phyloP scores from a whole-genome alignment of 2,329 filamentous ascomycete species.

The Cercospora citrullina region DNA sequence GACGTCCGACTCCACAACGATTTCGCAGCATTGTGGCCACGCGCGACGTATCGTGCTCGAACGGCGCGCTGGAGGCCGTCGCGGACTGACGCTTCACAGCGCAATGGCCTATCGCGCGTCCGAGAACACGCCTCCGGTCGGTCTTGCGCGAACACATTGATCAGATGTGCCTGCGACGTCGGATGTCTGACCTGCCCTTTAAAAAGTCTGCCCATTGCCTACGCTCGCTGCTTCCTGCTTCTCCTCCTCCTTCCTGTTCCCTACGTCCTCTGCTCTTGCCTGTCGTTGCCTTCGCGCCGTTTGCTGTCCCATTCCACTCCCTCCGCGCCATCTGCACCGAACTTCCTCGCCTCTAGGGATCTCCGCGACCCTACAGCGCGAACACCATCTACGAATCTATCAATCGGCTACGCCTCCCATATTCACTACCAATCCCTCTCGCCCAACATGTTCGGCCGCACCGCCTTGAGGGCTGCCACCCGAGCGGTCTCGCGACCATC shows the following conservation, averaged over 20 bases:
- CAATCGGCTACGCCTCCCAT: background rate
- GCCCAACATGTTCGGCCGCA: conserved; percentile 28
- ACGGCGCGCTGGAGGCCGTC: conserved; percentile 1
- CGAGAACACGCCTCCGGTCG: background rate
- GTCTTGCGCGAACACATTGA: background rate
- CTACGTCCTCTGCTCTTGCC: background rate
- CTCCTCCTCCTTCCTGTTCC: background rate
- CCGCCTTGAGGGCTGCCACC: conserved; percentile 21
- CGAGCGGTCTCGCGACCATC: conserved; percentile 21
- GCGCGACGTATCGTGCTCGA: background rate
- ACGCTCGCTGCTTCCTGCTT: background rate
- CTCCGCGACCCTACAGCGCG: background rate
- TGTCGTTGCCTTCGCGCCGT: background rate
- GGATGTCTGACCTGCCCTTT: background rate
- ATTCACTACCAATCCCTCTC: background rate
- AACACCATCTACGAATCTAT: background rate
- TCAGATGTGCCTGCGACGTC: background rate
- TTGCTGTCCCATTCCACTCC: background rate
- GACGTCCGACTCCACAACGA: background rate
- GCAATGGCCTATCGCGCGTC: background rate
- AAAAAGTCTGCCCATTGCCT: background rate
- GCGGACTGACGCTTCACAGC: background rate
- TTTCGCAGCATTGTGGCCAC: conserved; percentile 1
- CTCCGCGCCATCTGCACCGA: background rate
- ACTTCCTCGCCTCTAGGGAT: background rate